Evolutionary conservation across 768 basidiomycete genomes (phyloP).

Genomic region (Kwoniella dendrophila): DNA sequence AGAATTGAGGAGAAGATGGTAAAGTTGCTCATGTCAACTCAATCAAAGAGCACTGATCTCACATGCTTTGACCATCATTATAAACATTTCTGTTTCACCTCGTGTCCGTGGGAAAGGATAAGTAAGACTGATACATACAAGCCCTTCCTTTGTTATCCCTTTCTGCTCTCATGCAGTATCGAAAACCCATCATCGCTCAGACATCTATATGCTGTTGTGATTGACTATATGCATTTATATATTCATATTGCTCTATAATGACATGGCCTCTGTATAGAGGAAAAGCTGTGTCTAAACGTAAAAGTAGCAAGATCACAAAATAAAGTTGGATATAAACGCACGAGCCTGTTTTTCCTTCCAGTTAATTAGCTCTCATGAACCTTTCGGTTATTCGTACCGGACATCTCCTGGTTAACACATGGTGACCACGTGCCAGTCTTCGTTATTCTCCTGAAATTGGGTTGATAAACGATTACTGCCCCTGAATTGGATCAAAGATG

Average conservation of each 20-base stretch:
- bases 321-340: not conserved
- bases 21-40: not conserved
- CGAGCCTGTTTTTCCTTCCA: constrained; percentile 3
- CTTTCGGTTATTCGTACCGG: constrained; percentile 6
- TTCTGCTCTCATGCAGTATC: not conserved
- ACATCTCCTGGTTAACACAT: not conserved
- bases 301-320: not conserved
- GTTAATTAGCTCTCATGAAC: not conserved
- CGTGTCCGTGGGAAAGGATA: constrained; percentile 17
- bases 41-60: constrained; percentile 3
- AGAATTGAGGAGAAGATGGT: not conserved
- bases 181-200: not conserved
- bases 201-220: not conserved
- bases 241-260: too few species aligned
- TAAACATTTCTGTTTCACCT: not conserved
- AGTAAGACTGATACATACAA: constrained; percentile 9
- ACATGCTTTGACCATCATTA: not conserved
- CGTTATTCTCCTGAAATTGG: too few species aligned
- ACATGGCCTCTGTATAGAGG: too few species aligned
- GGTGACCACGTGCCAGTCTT: not conserved
- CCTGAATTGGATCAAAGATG: constrained; percentile 1
- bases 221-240: not conserved
- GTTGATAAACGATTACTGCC: not conserved
- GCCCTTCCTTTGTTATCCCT: not conserved
- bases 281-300: too few species aligned